These are phyloP conservation scores for Pinus albicaulis DNA, from an alignment of 75 land plant genomes.

Conservation along the genomic window DNA sequence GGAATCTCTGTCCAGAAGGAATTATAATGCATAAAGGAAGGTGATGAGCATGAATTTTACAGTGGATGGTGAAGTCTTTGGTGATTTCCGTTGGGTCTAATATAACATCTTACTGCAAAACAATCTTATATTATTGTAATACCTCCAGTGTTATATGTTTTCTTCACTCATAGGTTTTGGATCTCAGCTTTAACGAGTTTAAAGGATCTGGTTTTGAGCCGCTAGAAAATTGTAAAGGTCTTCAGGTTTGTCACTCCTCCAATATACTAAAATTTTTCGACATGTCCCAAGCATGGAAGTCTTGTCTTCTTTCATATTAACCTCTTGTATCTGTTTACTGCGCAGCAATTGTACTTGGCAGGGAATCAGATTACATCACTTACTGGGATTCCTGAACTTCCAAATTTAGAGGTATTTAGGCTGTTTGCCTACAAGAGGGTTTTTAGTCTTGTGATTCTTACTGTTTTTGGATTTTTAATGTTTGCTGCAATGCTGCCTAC, in stretches of 20 bases:
- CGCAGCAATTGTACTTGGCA: conserved; percentile 96
- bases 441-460: not conserved
- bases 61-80: not conserved
- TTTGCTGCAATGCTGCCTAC: not conserved
- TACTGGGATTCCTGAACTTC: conserved; percentile 80
- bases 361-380: conserved; percentile 95
- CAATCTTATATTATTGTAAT: conserved; percentile 2
- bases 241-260: conserved; percentile 44
- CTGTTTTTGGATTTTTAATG: not conserved
- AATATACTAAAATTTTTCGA: not conserved
- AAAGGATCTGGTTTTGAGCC: conserved; percentile 96
- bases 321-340: conserved; percentile 6
- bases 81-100: not conserved
- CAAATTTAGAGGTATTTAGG: conserved; percentile 80
- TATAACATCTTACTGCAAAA: conserved; percentile 27
- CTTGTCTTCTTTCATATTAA: not conserved
- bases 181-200: conserved; percentile 95
- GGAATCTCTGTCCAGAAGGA: not conserved
- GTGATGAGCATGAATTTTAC: not conserved
- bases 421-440: not conserved
- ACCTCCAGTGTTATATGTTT: not conserved
- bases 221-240: conserved; percentile 80
- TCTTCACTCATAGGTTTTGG: conserved; percentile 68
- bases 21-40: not conserved
- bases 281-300: not conserved